Base-by-base conservation (phyloP, 2,329 filamentous ascomycete genomes). In the Xylaria hypoxylon region DNA sequence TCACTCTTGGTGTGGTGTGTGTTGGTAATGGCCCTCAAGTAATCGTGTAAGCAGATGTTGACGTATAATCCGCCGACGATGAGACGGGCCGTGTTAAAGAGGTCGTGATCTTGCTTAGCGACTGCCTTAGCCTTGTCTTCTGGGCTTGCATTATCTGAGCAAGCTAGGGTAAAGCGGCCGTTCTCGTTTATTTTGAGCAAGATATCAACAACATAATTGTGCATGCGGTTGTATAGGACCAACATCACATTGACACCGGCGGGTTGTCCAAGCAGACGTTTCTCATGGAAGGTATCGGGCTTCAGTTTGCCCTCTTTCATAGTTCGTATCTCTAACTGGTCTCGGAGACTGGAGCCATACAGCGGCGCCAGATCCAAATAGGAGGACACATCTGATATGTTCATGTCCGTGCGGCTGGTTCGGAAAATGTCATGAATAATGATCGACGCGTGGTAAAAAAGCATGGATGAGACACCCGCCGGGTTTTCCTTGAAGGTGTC, bases 381-480 rank as follows among this genome's bases (percentile, higher is more conserved):
- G 0, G 90, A 93, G 0, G 90, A 93, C 0, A 89, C 92, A 68
- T 88, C 81, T 0, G 88, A 90, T 62, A 86, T 87, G 62, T 86
- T 87, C 73, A 83, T 85, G 75, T 93, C 88, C 5, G 80, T 80
- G 28, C 87, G 86, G 71, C 86, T 87, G 1, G 90, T 92, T 42
- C 87, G 84, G 78, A 92, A 92, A 56, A 90, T 77, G 77, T 83
- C 82, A 70, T 87, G 85, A 58, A 86, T 87, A 66, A 88, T 87
- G 72, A 94, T 90, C 6, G 90, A 88, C 0, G 91, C 92, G 48
- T 92, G 81, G 70, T 93, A 93, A 77, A 92, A 93, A 17, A 94
- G 80, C 79, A 93, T 88, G 71, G 89, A 90, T 0, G 90, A 93
- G 45, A 94, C 88, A n/a, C 87, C 86, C 57, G 90, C 90, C 0